phyloP scores from a whole-genome alignment of 495 filamentous ascomycete genomes.

The Neurospora sp. region DNA sequence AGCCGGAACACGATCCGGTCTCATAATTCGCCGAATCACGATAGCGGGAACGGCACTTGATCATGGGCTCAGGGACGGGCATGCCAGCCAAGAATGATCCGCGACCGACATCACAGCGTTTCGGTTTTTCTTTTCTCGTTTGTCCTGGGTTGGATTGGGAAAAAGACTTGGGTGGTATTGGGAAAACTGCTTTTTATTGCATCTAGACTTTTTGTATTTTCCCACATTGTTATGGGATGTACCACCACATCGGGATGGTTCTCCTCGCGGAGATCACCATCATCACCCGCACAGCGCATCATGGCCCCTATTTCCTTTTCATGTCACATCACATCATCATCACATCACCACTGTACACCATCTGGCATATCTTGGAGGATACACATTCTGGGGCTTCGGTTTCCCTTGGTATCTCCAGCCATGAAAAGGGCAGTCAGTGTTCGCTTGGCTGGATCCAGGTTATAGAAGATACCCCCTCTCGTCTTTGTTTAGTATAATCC shows the following conservation, averaged over 20 bases:
- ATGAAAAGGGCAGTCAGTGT: conserved; percentile 21
- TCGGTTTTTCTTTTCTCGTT: conserved; percentile 11
- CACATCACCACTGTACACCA: conserved; percentile 4
- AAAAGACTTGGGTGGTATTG: conserved; percentile 23
- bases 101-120: background rate
- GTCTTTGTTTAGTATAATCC: conserved; percentile 23
- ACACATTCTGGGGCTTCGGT: background rate
- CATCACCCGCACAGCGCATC: background rate
- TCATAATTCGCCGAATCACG: background rate
- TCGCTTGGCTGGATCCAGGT: conserved; percentile 38
- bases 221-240: conserved; percentile 9
- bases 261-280: conserved; percentile 1
- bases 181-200: conserved; percentile 30
- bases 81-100: conserved; percentile 5
- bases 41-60: background rate
- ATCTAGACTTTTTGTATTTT: conserved; percentile 36
- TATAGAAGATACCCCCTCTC: conserved; percentile 37
- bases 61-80: background rate
- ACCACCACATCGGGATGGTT: background rate
- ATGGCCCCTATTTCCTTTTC: conserved; percentile 2
- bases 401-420: conserved; percentile 1
- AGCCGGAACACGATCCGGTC: background rate
- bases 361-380: conserved; percentile 8
- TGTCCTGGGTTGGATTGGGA: conserved; percentile 21
- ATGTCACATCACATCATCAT: conserved; percentile 3